Evolutionary conservation across 345 rosid genomes (phyloP).

Genomic region (Chamaenerion angustifolium): DNA sequence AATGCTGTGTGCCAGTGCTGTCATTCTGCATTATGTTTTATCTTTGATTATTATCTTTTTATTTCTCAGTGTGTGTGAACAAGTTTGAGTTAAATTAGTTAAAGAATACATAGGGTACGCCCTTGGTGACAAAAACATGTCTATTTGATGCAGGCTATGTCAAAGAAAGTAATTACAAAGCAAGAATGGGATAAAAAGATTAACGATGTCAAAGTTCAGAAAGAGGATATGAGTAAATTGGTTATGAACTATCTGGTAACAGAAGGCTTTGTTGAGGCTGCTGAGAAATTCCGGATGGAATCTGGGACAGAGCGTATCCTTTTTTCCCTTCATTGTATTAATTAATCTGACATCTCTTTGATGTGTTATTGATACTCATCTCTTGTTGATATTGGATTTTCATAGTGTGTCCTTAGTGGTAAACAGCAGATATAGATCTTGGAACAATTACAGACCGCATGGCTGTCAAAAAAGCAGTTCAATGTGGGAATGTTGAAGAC

Average conservation of each 20-base stretch:
- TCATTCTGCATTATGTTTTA: no score
- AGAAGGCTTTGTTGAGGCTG: conserved; percentile 94
- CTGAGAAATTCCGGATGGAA: conserved; percentile 76
- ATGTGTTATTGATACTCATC: background rate
- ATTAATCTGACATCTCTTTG: background rate
- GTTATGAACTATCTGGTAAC: conserved; percentile 98
- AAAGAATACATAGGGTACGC: no score
- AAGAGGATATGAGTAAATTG: conserved; percentile 91
- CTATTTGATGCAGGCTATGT: conserved; percentile 8
- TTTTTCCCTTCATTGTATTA: background rate
- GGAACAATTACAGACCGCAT: conserved; percentile 80
- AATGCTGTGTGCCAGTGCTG: no score
- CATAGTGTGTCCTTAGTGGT: conserved; percentile 29
- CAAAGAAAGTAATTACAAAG: conserved; percentile 20
- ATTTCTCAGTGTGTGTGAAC: no score
- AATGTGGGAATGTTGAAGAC: conserved; percentile 89
- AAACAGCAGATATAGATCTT: conserved; percentile 89
- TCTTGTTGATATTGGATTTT: background rate
- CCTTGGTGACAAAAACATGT: background rate
- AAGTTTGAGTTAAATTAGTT: no score
- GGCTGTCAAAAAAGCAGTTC: conserved; percentile 98
- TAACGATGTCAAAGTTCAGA: conserved; percentile 67
- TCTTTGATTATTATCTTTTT: no score
- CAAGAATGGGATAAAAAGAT: conserved; percentile 96
- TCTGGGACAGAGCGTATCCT: conserved; percentile 96